These are phyloP conservation scores for Tremella mesenterica DNA, from an alignment of 768 basidiomycete genomes.

Conservation along the genomic window DNA sequence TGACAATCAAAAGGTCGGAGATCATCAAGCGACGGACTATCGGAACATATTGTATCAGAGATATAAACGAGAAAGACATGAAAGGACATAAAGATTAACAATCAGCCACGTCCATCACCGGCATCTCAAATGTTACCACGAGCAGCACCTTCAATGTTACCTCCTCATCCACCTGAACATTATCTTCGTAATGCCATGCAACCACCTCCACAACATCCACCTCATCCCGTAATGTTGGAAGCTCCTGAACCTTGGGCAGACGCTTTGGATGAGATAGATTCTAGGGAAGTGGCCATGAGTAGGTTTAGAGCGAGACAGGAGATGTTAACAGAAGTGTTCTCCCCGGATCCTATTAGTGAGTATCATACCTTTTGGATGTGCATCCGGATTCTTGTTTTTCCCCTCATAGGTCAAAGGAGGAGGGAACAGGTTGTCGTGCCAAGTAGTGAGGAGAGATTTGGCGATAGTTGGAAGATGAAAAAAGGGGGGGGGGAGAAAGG, in stretches of 20 bases:
- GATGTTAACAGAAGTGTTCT: slow-evolving; percentile 30
- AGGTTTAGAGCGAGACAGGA: slow-evolving; percentile 35
- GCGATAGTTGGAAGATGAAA: background rate
- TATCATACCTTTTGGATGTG: background rate
- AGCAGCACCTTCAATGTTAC: slow-evolving; percentile 6
- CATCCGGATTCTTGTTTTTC: background rate
- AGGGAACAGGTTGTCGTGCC: no score
- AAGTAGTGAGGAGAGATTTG: no score
- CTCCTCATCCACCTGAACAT: slow-evolving; percentile 1
- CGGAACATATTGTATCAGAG: background rate
- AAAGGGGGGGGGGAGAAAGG: background rate
- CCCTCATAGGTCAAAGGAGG: no score
- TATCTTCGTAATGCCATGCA: slow-evolving; percentile 2
- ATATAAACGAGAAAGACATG: background rate
- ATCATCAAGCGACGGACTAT: background rate
- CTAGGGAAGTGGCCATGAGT: slow-evolving; percentile 34
- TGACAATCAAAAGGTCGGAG: background rate
- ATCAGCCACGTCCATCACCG: background rate
- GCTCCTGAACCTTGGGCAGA: slow-evolving; percentile 35
- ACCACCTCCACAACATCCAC: background rate
- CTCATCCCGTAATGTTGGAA: background rate
- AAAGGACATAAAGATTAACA: no score
- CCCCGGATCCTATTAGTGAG: slow-evolving; percentile 37
- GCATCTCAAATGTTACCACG: slow-evolving; percentile 8
- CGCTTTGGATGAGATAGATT: slow-evolving; percentile 34